Evolutionary conservation across 2,329 filamentous ascomycete genomes (phyloP).

Genomic region (Paracorniculantispora psalliotae): DNA sequence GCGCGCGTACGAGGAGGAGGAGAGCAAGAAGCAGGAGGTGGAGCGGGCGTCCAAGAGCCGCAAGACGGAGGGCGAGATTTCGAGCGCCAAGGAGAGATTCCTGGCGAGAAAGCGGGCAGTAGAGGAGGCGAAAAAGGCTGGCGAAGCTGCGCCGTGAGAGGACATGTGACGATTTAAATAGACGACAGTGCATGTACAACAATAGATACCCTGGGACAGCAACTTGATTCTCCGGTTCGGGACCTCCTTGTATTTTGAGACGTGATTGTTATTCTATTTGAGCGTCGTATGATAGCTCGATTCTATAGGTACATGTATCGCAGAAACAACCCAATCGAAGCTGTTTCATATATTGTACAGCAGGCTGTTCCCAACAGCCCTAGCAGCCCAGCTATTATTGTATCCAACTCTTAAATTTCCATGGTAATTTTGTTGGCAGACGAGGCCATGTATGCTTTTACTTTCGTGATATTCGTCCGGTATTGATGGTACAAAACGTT

Average conservation of each 20-base stretch:
- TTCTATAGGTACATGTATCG: slow-evolving; percentile 6
- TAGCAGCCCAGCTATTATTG: background rate
- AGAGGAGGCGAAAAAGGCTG: slow-evolving; percentile 60
- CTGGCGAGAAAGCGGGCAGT: slow-evolving; percentile 70
- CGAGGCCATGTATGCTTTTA: background rate
- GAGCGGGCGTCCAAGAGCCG: slow-evolving; percentile 67
- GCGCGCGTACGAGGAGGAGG: slow-evolving; percentile 62
- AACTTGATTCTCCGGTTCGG: background rate
- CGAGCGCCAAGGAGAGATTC: slow-evolving; percentile 74
- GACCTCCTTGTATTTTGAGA: background rate
- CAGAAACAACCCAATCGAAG: background rate
- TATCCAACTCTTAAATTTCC: slow-evolving; percentile 1
- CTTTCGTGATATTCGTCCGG: slow-evolving; percentile 1
- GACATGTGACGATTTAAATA: background rate
- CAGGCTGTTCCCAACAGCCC: background rate
- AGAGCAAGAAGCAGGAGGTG: slow-evolving; percentile 57
- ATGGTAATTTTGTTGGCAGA: background rate
- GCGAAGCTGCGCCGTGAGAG: slow-evolving; percentile 23
- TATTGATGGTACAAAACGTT: background rate
- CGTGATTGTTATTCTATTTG: background rate
- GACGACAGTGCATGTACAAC: background rate
- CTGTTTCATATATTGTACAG: slow-evolving; percentile 3
- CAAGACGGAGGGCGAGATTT: slow-evolving; percentile 73
- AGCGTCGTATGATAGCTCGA: background rate
- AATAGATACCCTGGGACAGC: slow-evolving; percentile 26